Percentiles rank a stretch among this genome's conserved stretches.
Conservation (phyloP, 192 early-diverging fungal genomes). For the Spinellus fusiger region DNA sequence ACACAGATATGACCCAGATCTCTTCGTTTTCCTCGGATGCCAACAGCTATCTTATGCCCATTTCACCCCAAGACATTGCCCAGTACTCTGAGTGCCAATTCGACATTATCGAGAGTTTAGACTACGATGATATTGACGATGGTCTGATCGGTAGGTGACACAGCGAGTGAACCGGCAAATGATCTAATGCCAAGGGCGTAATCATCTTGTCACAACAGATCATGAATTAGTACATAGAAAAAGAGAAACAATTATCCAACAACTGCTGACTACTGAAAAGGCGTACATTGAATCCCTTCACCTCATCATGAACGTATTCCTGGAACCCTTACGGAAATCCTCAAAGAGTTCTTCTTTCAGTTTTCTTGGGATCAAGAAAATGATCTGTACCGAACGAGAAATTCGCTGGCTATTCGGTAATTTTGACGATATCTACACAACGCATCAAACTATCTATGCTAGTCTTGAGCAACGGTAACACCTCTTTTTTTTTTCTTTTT, state of each 20-base stretch:
- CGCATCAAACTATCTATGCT: constrained; percentile 14
- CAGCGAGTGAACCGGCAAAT: background rate
- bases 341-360: constrained; percentile 14
- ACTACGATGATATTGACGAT: constrained; percentile 25
- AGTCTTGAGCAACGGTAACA: constrained; percentile 18
- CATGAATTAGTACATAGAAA: constrained; percentile 18
- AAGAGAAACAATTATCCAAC: constrained; percentile 21
- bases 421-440: constrained; percentile 12
- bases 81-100: constrained; percentile 7
- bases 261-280: constrained; percentile 15
- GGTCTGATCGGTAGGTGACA: constrained; percentile 13
- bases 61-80: background rate
- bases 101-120: constrained; percentile 19
- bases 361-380: constrained; percentile 22
- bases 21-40: constrained; percentile 1
- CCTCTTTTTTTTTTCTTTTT: background rate
- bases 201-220: constrained; percentile 9
- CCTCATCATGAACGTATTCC: constrained; percentile 9
- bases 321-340: constrained; percentile 15
- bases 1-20: background rate
- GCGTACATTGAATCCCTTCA: constrained; percentile 23
- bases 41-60: background rate
- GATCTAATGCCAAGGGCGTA: background rate
- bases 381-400: constrained; percentile 26
- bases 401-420: constrained; percentile 24